Evolutionary conservation across 2,329 filamentous ascomycete genomes (phyloP).

Genomic region (Fusarium sp.): DNA sequence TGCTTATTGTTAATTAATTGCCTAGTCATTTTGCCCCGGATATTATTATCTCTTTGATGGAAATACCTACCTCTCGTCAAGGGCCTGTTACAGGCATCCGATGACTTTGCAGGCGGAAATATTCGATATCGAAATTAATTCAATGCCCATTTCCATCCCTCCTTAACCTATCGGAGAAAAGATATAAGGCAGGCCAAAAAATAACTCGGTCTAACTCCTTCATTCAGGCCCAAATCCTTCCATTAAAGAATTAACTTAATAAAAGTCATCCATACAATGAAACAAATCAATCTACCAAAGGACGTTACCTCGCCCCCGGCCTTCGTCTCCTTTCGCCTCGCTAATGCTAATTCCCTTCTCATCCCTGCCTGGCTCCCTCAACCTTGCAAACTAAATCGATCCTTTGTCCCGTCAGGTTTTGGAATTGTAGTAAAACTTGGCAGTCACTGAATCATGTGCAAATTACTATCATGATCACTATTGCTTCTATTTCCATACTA

Average conservation of each 20-base stretch:
- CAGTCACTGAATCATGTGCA: constrained; percentile 14
- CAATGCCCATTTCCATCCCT: constrained; percentile 8
- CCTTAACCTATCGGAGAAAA: constrained; percentile 24
- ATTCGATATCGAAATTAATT: constrained; percentile 9
- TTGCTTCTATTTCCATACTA: constrained; percentile 4
- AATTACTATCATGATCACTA: not conserved
- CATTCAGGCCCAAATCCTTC: not conserved
- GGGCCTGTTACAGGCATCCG: constrained; percentile 23
- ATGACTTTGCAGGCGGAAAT: constrained; percentile 16
- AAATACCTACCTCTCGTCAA: not conserved
- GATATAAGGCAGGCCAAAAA: not conserved
- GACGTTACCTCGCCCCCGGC: constrained; percentile 2
- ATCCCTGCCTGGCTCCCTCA: constrained; percentile 4
- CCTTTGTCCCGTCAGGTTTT: constrained; percentile 17
- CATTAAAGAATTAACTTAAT: constrained; percentile 2
- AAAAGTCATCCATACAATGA: constrained; percentile 3
- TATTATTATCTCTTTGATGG: not conserved
- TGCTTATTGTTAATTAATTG: constrained; percentile 14
- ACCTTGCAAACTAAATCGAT: constrained; percentile 10
- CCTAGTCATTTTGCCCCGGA: constrained; percentile 9
- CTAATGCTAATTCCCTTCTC: constrained; percentile 12
- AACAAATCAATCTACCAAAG: constrained; percentile 15
- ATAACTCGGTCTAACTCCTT: constrained; percentile 10
- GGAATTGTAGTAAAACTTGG: constrained; percentile 9
- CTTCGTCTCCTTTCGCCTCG: constrained; percentile 18